Conservation (phyloP, 345 rosid genomes). For the Murraya koenigii region DNA sequence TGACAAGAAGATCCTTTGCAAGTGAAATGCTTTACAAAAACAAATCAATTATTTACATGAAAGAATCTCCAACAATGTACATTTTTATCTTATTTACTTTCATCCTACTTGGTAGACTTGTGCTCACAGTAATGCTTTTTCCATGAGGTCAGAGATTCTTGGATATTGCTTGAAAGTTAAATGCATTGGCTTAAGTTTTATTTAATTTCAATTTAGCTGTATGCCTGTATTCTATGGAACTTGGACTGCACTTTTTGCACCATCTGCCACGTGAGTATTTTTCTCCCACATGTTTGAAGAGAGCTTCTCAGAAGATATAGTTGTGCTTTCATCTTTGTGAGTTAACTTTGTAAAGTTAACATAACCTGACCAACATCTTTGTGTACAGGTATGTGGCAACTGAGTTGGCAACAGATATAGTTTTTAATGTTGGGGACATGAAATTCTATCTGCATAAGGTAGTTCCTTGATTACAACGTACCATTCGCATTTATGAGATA, state of each 20-base stretch:
- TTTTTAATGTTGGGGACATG: constrained; percentile 47
- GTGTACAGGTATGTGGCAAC: constrained; percentile 56
- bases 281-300: neutral
- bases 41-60: neutral
- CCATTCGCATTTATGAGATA: too few species aligned
- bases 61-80: neutral
- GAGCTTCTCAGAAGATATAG: neutral
- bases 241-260: neutral
- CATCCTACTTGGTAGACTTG: neutral
- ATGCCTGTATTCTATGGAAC: neutral
- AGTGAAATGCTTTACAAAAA: neutral
- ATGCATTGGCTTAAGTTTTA: neutral
- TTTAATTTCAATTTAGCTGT: neutral
- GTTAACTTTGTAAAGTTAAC: neutral
- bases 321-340: neutral
- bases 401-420: constrained; percentile 63
- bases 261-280: neutral
- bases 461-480: neutral
- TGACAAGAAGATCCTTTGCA: neutral
- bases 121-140: neutral
- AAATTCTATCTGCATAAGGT: constrained; percentile 62
- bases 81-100: neutral
- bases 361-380: constrained; percentile 8
- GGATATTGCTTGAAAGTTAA: neutral
- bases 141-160: neutral